A percentile compares a stretch with the other conserved stretches of the same genome.
These are phyloP conservation scores for Kandelia obovata DNA, from an alignment of 345 rosid species.

Conservation along the genomic window DNA sequence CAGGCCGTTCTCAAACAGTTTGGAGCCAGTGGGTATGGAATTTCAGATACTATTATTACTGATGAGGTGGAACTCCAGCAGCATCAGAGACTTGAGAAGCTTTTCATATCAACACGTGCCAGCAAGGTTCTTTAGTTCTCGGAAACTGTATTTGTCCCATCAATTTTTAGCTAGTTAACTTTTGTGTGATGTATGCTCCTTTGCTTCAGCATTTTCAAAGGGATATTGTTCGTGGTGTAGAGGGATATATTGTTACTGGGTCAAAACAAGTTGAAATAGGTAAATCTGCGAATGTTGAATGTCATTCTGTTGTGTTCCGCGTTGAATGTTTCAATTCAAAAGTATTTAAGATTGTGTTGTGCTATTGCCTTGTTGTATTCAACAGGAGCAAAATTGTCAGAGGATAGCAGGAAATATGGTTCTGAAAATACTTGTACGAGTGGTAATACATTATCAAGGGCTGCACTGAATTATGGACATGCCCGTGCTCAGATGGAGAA, in stretches of 20 bases:
- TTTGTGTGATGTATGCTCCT: conserved; percentile 4
- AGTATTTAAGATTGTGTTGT: background rate
- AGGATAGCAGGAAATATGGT: conserved; percentile 84
- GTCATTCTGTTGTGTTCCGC: background rate
- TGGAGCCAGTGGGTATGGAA: conserved; percentile 85
- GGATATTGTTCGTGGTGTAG: conserved; percentile 89
- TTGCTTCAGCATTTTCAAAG: conserved; percentile 79
- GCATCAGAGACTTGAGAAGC: conserved; percentile 90
- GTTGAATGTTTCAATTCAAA: background rate
- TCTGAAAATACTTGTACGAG: conserved; percentile 85
- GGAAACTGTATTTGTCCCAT: conserved; percentile 2
- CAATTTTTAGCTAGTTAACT: conserved; percentile 10
- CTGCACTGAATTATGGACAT: conserved; percentile 57
- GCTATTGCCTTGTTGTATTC: conserved; percentile 15
- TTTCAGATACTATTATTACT: conserved; percentile 57
- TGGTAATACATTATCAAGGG: conserved; percentile 70
- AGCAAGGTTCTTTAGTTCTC: conserved; percentile 58
- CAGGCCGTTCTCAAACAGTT: conserved; percentile 95
- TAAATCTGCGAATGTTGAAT: conserved; percentile 23
- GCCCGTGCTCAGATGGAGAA: conserved; percentile 87
- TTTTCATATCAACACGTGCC: conserved; percentile 83
- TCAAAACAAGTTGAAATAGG: conserved; percentile 94
- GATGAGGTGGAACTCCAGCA: conserved; percentile 73
- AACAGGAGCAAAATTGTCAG: conserved; percentile 77
- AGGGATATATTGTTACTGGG: conserved; percentile 81